Evolutionary conservation across 352 stramenopile species (phyloP).

Genomic region (Pythium coloratum): DNA sequence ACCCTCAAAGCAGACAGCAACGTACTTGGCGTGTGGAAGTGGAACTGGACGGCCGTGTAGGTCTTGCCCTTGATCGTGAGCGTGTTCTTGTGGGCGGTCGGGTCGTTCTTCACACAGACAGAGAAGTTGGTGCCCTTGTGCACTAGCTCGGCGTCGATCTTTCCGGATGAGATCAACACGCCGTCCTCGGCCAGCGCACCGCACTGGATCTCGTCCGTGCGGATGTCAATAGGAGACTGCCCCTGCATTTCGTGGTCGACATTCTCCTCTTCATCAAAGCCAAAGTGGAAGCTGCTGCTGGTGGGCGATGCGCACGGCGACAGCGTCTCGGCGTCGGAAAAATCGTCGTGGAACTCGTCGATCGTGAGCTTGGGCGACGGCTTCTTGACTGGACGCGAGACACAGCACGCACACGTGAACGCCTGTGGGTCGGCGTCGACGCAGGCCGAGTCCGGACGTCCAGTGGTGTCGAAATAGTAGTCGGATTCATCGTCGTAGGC

Average conservation of each 20-base stretch:
- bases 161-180: slow-evolving; percentile 1
- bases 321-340: slow-evolving; percentile 11
- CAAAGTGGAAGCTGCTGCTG: neutral
- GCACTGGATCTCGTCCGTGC: neutral
- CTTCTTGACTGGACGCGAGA: neutral
- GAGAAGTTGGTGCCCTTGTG: slow-evolving; percentile 12
- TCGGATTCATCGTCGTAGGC: neutral
- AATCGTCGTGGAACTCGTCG: slow-evolving; percentile 1
- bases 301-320: neutral
- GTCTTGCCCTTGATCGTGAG: slow-evolving; percentile 28
- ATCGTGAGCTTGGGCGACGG: neutral
- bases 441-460: neutral
- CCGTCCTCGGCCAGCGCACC: neutral
- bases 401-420: neutral
- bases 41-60: slow-evolving; percentile 29
- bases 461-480: neutral
- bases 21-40: slow-evolving; percentile 66
- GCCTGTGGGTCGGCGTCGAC: neutral
- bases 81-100: slow-evolving; percentile 9
- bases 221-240: slow-evolving; percentile 24
- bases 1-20: slow-evolving; percentile 5
- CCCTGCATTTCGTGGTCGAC: neutral
- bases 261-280: neutral
- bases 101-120: neutral
- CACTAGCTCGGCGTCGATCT: slow-evolving; percentile 13